A percentile compares a stretch with the other conserved stretches of the same genome.
Conservation (phyloP, 768 basidiomycete species). For the Hirschioporus abietinus region DNA sequence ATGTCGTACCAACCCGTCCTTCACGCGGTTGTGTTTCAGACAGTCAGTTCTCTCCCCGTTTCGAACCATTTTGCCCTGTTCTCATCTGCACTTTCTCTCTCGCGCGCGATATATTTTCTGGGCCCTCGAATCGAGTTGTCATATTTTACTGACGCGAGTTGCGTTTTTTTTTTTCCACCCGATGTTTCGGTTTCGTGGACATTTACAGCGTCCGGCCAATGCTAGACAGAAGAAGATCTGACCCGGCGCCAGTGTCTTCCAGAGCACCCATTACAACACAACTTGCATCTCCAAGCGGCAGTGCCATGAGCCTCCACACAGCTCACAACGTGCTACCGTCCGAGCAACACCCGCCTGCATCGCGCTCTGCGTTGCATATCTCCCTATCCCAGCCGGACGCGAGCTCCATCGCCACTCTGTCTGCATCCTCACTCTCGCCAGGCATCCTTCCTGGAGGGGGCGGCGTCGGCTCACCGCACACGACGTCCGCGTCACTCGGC, state of each 20-base stretch:
- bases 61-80: background rate
- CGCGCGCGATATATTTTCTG: background rate
- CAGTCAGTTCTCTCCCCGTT: background rate
- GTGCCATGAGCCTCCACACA: background rate
- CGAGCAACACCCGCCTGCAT: slow-evolving; percentile 27
- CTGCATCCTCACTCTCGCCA: background rate
- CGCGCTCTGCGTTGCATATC: background rate
- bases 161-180: background rate
- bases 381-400: slow-evolving; percentile 8
- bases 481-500: background rate
- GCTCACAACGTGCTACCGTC: slow-evolving; percentile 20
- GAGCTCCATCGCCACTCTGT: slow-evolving; percentile 4
- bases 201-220: background rate
- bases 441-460: slow-evolving; percentile 4
- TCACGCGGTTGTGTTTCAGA: background rate
- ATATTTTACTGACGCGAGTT: background rate
- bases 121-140: background rate
- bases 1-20: background rate
- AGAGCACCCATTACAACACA: background rate
- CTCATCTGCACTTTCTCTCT: background rate
- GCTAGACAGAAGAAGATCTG: background rate
- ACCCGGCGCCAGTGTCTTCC: background rate
- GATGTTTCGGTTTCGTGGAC: background rate
- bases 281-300: background rate
- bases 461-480: slow-evolving; percentile 9